Conservation (phyloP, 2,329 filamentous ascomycete species). For the Aspergillus floridensis region DNA sequence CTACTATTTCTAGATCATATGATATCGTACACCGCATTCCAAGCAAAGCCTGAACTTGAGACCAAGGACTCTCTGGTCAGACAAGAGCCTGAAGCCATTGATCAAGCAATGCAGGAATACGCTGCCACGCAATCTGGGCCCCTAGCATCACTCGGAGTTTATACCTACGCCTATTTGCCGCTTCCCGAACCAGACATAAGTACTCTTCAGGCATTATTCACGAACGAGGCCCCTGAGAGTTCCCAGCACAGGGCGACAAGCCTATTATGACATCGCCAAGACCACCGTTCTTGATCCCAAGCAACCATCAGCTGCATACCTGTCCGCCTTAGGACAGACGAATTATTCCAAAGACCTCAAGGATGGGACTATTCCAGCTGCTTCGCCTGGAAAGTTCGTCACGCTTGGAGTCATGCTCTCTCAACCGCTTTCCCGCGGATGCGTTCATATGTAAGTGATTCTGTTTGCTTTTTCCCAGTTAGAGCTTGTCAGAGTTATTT, state of each 20-base stretch:
- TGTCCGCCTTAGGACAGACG: conserved; percentile 9
- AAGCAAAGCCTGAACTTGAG: conserved; percentile 6
- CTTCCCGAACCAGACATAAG: conserved; percentile 1
- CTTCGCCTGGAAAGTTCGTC: conserved; percentile 9
- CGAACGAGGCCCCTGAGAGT: not conserved
- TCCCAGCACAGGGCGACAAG: not conserved
- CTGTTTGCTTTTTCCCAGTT: not conserved
- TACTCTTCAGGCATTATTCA: not conserved
- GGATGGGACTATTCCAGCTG: conserved; percentile 6
- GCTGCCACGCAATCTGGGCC: conserved; percentile 4
- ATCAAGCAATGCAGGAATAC: conserved; percentile 7
- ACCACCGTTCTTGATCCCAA: conserved; percentile 6
- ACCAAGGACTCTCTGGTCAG: conserved; percentile 7
- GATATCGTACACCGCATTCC: conserved; percentile 11
- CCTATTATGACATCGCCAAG: conserved; percentile 5
- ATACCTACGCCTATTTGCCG: conserved; percentile 9
- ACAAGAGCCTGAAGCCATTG: conserved; percentile 6
- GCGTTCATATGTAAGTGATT: conserved; percentile 9
- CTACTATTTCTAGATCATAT: conserved; percentile 2
- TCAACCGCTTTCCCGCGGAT: conserved; percentile 10
- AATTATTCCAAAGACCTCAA: conserved; percentile 11
- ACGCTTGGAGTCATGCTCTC: conserved; percentile 12
- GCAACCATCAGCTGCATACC: conserved; percentile 10
- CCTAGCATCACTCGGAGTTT: conserved; percentile 6
- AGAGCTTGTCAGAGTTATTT: not conserved